Evolutionary conservation across 305 asterid species (phyloP), one percentile per base, ranked within the genome.

Genomic region (Fraxinus albicans): DNA sequence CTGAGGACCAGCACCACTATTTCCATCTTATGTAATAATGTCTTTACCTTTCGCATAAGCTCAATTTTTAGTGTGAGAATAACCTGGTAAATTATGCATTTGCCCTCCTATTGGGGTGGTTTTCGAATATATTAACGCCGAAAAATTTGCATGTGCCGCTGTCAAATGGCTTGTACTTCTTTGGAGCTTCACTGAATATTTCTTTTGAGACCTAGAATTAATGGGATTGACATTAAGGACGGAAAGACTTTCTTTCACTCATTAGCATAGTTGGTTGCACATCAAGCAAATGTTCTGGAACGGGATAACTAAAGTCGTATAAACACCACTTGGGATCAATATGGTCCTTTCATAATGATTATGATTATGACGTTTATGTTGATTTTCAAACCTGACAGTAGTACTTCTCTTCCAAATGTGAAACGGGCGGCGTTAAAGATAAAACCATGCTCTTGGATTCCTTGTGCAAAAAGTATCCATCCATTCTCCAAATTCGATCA

Each of bases 401-500:
- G 17, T 50, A 4, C 60, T 50, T 50, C 19, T 50, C 60, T 12
- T n/a, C 60, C 60, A 53, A n/a, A 53, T 53, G 23, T 53, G 65
- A 3, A 53, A 53, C 8, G 5, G 65, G 23, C 2, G 5, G 23
- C 65, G 21, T 13, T 25, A 27, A 53, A 47, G 76, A 63, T 47
- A 25, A 70, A 67, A 88, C 89, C 84, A 13, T 82, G 89, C 79
- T 88, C 88, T 63, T 74, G 76, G 81, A 88, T 84, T 77, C 86
- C 81, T 83, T 72, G 86, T 69, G 85, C 86, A 9, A 86, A 86
- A 76, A 65, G 23, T 27, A 1, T 86, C 88, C 84, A 86, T 31
- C 79, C 67, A 83, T 86, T 86, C 85, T 72, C 88, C 87, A 34
- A 85, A 77, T 81, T 83, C 81, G 83, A 81, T 79, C 86, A 85